Evolutionary conservation across 768 basidiomycete genomes (phyloP), one percentile per base, ranked within the genome.

Genomic region (Mycena epipterygia): DNA sequence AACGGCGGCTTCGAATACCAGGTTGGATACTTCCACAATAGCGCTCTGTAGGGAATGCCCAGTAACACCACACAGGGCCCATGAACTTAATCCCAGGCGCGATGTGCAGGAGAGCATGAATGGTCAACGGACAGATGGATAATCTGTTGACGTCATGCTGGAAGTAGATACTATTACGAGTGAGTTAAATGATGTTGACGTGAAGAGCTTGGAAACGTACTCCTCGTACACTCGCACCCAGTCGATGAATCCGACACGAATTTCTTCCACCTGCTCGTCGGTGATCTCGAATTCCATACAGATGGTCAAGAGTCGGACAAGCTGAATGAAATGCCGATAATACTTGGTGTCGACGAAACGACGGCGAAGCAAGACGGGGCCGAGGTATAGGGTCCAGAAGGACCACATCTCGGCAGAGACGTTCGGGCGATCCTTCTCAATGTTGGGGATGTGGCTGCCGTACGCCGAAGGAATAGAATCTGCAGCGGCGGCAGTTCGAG

Each of bases 291-390:
- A 60, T 51, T 70, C n/a, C 4, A 70, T 7, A 61, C 81, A 82
- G 2, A 70, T 35, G 30, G 79, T 77, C 52, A 87, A 71, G 4
- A 87, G 79, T 5, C 70, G 44, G 23, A 85, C 81, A 17, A 88
- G 81, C 3, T 76, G 25, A 8, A 86, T 56, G 66, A 87, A 86
- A 68, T 88, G 86, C 0, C 79, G 68, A 68, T 83, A 87, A 71
- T 86, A 87, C n/a, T 64, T 71, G 4, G 60, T 60, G 14, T 76
- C 27, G 11, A 13, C 33, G 72, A 87, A 87, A 0, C 76, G 73
- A 12, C 76, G 41, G 5, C 60, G 61, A 11, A 88, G 81, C 5
- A 88, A 73, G 11, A 82, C 71, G 2, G 85, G 86, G 0, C 74
- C 84, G n/a, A 79, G 0, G 79, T 78, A 68, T 78, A n/a, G n/a